Base-by-base conservation (phyloP, 2,329 filamentous ascomycete genomes). In the Arthrinium puccinioides region DNA sequence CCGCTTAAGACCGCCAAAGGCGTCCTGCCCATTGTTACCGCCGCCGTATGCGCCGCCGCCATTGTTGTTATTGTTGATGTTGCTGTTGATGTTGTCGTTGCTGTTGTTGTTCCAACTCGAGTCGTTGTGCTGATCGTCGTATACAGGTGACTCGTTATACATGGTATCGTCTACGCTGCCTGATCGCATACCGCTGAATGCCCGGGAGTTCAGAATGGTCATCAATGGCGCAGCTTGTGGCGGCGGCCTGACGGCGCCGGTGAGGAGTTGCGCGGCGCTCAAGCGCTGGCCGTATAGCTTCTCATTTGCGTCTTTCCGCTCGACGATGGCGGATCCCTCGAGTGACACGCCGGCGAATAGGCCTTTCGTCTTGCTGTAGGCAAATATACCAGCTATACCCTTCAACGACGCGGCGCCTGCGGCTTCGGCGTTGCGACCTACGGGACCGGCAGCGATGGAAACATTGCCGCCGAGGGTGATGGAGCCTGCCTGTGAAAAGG, bases 351-450 rank as follows among this genome's bases (percentile, higher is more conserved):
- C 92, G 5, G 92, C 92, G 52, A 98, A 98, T 21, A 98, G 68
- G 15, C 92, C 92, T 68, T 96, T 97, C 10, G 92, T 98, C 67
- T 96, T 97, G 59, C 84, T 92, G 71, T 98, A 98, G 53, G 86
- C 87, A 69, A 98, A 98, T 34, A 98, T 82, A 37, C 87, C 92
- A 0, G 89, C 85, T 8, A 97, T 84, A 45, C 87, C 82, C 67
- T 81, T 90, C 45, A 94, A 72, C 49, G 87, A 95, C 7, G 92
- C 92, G 11, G 89, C 90, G 45, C 92, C 92, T 24, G 92, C 90
- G 10, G 26, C 92, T 63, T 98, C 92, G 31, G 90, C 92, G 62
- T 96, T 97, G 52, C 92, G 78, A 38, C 92, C 92, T 19, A 98
- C 77, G 0, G 92, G 92, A 2, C 92, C 92, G 6, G 92, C 92